A percentile compares a stretch with the other conserved stretches of the same genome.
phyloP scores from a whole-genome alignment of 2,329 filamentous ascomycete species.

The Alternaria infectoria region DNA sequence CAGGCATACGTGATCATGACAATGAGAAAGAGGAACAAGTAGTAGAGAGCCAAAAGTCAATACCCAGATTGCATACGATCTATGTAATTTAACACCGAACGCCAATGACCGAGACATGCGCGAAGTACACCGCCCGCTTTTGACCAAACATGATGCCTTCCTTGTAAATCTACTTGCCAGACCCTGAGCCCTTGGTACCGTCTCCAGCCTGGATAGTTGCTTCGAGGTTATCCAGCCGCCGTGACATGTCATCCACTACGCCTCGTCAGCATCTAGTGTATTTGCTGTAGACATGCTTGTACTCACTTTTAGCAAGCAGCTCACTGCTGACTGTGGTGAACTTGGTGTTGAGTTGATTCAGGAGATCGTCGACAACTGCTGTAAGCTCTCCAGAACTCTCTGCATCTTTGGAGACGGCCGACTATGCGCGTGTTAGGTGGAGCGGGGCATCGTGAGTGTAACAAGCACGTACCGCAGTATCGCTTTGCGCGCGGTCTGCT shows the following conservation, averaged over 20 bases:
- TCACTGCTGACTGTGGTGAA: conserved; percentile 85
- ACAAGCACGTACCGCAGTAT: conserved; percentile 22
- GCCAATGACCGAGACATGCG: not conserved
- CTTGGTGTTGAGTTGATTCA: conserved; percentile 84
- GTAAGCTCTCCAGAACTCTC: conserved; percentile 66
- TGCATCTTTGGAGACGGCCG: conserved; percentile 23
- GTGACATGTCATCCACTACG: conserved; percentile 92
- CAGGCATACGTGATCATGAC: conserved; percentile 20
- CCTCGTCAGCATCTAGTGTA: not conserved
- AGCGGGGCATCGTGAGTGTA: not conserved
- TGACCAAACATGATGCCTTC: not conserved
- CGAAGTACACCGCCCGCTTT: not conserved
- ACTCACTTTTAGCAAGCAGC: conserved; percentile 84
- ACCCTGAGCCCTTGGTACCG: conserved; percentile 37
- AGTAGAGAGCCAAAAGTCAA: conserved; percentile 1
- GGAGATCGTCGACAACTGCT: conserved; percentile 81
- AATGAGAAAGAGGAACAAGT: conserved; percentile 14
- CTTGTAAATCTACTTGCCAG: conserved; percentile 24
- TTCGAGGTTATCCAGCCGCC: conserved; percentile 83
- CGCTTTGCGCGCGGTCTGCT: conserved; percentile 31
- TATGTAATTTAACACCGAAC: not conserved
- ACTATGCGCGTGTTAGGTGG: conserved; percentile 11
- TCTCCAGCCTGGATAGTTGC: conserved; percentile 68
- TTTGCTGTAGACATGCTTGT: conserved; percentile 10
- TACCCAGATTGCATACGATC: conserved; percentile 4